These are phyloP conservation scores for Rutidosis leptorrhynchoides DNA, from an alignment of 129 eudicot species.

Conservation along the genomic window DNA sequence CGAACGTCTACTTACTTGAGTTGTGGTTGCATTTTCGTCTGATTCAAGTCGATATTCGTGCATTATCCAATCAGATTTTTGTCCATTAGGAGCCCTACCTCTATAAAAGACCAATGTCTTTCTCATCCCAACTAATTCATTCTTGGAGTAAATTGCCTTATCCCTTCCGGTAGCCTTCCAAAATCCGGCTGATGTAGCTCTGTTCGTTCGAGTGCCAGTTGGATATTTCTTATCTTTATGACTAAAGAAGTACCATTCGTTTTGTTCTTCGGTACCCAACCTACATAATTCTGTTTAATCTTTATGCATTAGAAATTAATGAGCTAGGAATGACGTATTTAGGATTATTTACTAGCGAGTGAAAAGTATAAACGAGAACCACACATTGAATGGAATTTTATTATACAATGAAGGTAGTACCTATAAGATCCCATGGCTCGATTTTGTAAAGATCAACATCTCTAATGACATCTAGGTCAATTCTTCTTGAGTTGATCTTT, in stretches of 20 bases:
- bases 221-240: conserved; percentile 96
- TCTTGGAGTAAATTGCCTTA: conserved; percentile 81
- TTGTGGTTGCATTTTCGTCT: conserved; percentile 67
- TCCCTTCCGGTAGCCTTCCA: conserved; percentile 99
- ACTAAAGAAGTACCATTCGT: conserved; percentile 88
- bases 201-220: conserved; percentile 85
- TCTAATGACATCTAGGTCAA: conserved; percentile 78
- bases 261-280: conserved; percentile 81
- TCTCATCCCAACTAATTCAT: conserved; percentile 88
- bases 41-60: conserved; percentile 92
- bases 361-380: background rate
- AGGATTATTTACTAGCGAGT: background rate
- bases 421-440: conserved; percentile 97
- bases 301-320: background rate
- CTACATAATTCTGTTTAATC: conserved; percentile 65
- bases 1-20: conserved; percentile 52
- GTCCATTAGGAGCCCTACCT: conserved; percentile 96
- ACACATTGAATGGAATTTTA: background rate
- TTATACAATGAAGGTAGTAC: conserved; percentile 31
- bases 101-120: conserved; percentile 83
- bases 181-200: conserved; percentile 94
- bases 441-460: conserved; percentile 90
- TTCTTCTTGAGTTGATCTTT: conserved; percentile 59
- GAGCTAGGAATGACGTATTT: background rate
- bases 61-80: conserved; percentile 94